Evolutionary conservation across 192 early-diverging fungal species (phyloP).

Genomic region (Ambispora gerdemannii): DNA sequence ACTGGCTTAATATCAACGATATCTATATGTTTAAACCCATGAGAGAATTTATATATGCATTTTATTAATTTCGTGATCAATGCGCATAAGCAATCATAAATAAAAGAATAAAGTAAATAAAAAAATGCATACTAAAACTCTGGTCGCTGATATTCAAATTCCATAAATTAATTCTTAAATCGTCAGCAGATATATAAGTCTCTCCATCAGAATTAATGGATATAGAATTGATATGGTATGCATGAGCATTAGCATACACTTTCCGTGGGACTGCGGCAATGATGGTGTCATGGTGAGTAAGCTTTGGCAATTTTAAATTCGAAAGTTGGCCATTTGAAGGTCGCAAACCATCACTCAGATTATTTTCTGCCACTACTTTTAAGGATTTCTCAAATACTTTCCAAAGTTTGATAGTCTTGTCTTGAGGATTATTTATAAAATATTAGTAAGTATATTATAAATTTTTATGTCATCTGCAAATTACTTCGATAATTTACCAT

Average conservation of each 20-base stretch:
- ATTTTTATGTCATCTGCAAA: background rate
- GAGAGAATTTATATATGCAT: too few relatives aligned
- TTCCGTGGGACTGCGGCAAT: conserved; percentile 92
- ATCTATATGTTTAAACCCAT: conserved; percentile 56
- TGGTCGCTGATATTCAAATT: conserved; percentile 96
- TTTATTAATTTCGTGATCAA: too few relatives aligned
- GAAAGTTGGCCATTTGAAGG: conserved; percentile 39
- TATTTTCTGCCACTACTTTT: conserved; percentile 92
- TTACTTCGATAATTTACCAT: conserved; percentile 54
- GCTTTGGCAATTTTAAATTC: conserved; percentile 72
- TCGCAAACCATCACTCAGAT: conserved; percentile 64
- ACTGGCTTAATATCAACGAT: conserved; percentile 99
- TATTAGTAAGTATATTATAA: background rate
- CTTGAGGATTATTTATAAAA: conserved; percentile 40
- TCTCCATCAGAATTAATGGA: conserved; percentile 98
- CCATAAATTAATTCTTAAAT: conserved; percentile 98
- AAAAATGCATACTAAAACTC: conserved; percentile 78
- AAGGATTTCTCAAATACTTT: conserved; percentile 98
- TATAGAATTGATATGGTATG: conserved; percentile 99
- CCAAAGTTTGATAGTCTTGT: conserved; percentile 99
- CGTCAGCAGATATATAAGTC: conserved; percentile 96
- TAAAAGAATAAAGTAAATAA: too few relatives aligned
- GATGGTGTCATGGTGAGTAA: conserved; percentile 93
- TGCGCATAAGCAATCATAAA: background rate
- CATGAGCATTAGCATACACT: conserved; percentile 93